Base-by-base conservation (phyloP, 1,139 yeast species). In the Protomyces arabidopsidicola region DNA sequence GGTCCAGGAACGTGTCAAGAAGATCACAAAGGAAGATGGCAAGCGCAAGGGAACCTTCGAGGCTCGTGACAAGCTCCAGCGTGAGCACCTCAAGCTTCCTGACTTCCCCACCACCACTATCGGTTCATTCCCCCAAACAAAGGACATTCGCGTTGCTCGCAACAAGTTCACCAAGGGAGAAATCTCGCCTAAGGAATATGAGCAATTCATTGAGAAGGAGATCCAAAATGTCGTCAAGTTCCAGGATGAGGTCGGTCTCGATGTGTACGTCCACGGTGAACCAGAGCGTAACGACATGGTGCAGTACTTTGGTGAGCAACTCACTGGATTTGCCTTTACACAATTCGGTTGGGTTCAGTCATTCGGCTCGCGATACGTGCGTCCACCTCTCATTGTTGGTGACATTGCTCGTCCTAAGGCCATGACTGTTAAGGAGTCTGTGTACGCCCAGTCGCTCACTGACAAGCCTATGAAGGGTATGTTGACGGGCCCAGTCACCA, bases 241-340 rank as follows among this genome's bases (percentile, higher is more conserved):
- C 95, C 98, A 93, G 84, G 98, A 93, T 82, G 97, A 93, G 78
- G 84, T 91, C 75, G 98, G 96, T 73, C 86, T 93, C 76, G 98
- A 93, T 77, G 98, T 93, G 73, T 84, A 91, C 74, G 98, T 93
- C 71, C 98, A 93, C 81, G 98, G 98, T 84, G 98, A 93, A 83
- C 98, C 98, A 80, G 98, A 95, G 85, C 89, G 98, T 87, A 93
- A 93, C 82, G 98, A 93, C 83, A 93, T 93, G 98, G 98, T 93
- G 75, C 98, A 93, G 84, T 93, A 93, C 87, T 93, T 93, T 72
- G 98, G 98, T 84, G 98, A 93, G 83, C 90, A 90, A 84, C 84
- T 93, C 78, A 88, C 89, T 77, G 98, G 98, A 78, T 93, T 88
- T 78, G 96, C 96, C 72, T 93, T 93, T 85, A 93, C 98, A 80